These are phyloP conservation scores for Fusarium sp. DNA, from an alignment of 2,329 filamentous ascomycete species.

Conservation along the genomic window DNA sequence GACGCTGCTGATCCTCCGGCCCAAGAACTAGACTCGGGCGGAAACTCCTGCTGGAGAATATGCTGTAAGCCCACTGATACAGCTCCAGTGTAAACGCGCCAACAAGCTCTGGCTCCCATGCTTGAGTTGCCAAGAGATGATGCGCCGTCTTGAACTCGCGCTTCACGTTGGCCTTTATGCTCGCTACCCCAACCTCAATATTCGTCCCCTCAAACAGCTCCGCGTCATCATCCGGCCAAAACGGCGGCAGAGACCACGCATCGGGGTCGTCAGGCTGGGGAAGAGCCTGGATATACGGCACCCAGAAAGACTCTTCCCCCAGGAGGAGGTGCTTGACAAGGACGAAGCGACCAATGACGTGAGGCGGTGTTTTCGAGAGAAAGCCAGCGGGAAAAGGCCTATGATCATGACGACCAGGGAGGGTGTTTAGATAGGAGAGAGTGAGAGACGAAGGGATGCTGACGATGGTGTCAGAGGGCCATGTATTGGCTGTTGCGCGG, in stretches of 20 bases:
- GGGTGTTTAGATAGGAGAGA: slow-evolving; percentile 67
- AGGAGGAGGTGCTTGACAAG: slow-evolving; percentile 73
- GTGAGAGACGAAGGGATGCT: slow-evolving; percentile 61
- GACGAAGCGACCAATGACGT: slow-evolving; percentile 73
- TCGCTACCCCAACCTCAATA: slow-evolving; percentile 58
- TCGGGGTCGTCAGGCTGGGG: slow-evolving; percentile 65
- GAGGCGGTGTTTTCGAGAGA: slow-evolving; percentile 59
- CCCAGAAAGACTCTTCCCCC: slow-evolving; percentile 69
- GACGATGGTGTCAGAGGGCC: slow-evolving; percentile 57
- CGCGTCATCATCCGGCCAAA: slow-evolving; percentile 69
- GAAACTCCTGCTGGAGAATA: slow-evolving; percentile 73
- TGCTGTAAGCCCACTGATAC: slow-evolving; percentile 71
- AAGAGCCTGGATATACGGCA: slow-evolving; percentile 71
- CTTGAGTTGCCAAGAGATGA: slow-evolving; percentile 47
- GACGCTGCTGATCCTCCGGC: slow-evolving; percentile 32
- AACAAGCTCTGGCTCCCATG: slow-evolving; percentile 41
- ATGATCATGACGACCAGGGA: slow-evolving; percentile 42
- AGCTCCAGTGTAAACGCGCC: slow-evolving; percentile 57
- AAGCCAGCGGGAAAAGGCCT: slow-evolving; percentile 59
- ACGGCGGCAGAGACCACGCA: slow-evolving; percentile 66
- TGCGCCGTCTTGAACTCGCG: slow-evolving; percentile 57
- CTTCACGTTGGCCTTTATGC: slow-evolving; percentile 58
- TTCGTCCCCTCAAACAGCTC: slow-evolving; percentile 65
- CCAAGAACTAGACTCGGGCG: slow-evolving; percentile 66
- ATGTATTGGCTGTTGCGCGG: slow-evolving; percentile 54